These are phyloP conservation scores for Malassezia yamatoensis DNA, from an alignment of 1,284 basidiomycete species.

Conservation along the genomic window DNA sequence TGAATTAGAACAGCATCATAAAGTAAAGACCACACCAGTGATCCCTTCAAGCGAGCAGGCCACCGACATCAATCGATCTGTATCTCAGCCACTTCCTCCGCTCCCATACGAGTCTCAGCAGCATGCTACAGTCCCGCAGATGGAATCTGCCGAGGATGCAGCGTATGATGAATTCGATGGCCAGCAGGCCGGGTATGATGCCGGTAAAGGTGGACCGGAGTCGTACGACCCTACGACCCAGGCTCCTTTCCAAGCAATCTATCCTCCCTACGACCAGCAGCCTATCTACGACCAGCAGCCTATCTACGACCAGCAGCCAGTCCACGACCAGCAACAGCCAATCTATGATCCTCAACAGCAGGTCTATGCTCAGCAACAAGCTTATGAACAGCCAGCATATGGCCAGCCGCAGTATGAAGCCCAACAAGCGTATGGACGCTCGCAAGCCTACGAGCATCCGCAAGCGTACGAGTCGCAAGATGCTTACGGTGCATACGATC, in stretches of 20 bases:
- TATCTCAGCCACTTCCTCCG: not conserved
- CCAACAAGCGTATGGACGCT: not conserved
- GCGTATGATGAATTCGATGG: constrained; percentile 12
- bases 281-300: no score
- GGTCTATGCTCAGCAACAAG: not conserved
- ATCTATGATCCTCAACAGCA: not conserved
- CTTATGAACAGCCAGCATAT: not conserved
- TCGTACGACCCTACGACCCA: no score
- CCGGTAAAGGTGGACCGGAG: no score
- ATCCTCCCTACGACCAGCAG: no score
- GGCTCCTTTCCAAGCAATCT: no score
- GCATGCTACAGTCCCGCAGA: not conserved
- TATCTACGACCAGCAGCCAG: no score
- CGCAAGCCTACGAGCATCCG: not conserved
- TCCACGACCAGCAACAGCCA: not conserved
- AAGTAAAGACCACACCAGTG: constrained; percentile 23
- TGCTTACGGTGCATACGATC: not conserved
- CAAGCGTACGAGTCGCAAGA: not conserved
- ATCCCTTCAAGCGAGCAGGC: not conserved
- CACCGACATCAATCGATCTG: not conserved
- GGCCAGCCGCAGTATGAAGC: not conserved
- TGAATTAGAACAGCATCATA: constrained; percentile 34
- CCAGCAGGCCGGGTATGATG: constrained; percentile 5
- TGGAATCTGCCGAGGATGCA: not conserved
- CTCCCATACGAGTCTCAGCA: not conserved